Evolutionary conservation across 306 rosid genomes (phyloP).

Genomic region (Hippophae tibetana): DNA sequence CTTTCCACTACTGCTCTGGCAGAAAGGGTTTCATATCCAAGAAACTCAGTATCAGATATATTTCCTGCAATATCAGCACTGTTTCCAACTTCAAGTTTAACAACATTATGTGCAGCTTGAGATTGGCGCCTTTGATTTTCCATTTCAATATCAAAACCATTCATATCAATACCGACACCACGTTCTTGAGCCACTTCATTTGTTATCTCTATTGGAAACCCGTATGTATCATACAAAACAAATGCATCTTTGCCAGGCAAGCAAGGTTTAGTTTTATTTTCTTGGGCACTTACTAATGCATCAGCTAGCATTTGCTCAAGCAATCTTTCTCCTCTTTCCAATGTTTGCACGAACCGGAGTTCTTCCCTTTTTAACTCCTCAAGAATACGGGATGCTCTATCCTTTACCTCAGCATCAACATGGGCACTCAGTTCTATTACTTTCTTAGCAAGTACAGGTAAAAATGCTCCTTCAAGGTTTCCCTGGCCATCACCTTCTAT

Average conservation of each 20-base stretch:
- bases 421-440: conserved; percentile 68
- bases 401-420: conserved; percentile 58
- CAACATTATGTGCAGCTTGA: conserved; percentile 85
- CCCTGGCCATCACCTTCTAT: conserved; percentile 79
- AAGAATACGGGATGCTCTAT: conserved; percentile 49
- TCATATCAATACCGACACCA: conserved; percentile 71
- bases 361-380: conserved; percentile 94
- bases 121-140: conserved; percentile 92
- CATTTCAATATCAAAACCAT: conserved; percentile 83
- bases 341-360: conserved; percentile 83
- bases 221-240: conserved; percentile 88
- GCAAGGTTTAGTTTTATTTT: conserved; percentile 53
- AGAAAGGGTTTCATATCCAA: conserved; percentile 72
- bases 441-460: conserved; percentile 69
- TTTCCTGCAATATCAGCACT: conserved; percentile 49
- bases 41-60: conserved; percentile 73
- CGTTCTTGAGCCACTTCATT: conserved; percentile 89
- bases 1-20: conserved; percentile 71
- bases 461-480: conserved; percentile 76
- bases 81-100: conserved; percentile 63
- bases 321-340: conserved; percentile 85
- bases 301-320: conserved; percentile 75
- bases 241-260: conserved; percentile 83
- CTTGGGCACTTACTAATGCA: conserved; percentile 49
- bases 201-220: conserved; percentile 84